phyloP scores from a whole-genome alignment of 805 yeast species.

The Saccharomycopsis sp. region DNA sequence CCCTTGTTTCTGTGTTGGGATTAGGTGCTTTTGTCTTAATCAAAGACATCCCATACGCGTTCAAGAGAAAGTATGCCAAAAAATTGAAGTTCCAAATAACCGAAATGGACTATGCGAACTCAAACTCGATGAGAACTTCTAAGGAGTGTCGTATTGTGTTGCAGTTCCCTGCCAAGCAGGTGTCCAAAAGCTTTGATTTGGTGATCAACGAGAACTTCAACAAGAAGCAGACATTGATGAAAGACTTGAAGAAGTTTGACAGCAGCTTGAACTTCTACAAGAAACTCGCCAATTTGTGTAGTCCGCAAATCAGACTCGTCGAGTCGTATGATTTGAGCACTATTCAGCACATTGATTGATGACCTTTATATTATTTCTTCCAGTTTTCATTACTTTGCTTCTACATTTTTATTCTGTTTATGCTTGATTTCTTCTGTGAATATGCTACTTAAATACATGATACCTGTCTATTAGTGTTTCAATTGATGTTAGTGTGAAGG shows the following conservation, averaged over 20 bases:
- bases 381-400: too few species aligned
- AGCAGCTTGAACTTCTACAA: slow-evolving; percentile 50
- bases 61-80: slow-evolving; percentile 73
- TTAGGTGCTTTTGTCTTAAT: slow-evolving; percentile 57
- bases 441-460: too few species aligned
- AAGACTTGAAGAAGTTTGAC: slow-evolving; percentile 49
- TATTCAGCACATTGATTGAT: background rate
- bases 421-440: too few species aligned
- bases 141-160: slow-evolving; percentile 79
- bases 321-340: slow-evolving; percentile 25
- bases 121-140: slow-evolving; percentile 70
- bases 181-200: slow-evolving; percentile 61
- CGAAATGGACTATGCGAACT: slow-evolving; percentile 68
- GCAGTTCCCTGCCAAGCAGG: slow-evolving; percentile 75
- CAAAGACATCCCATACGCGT: slow-evolving; percentile 81
- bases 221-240: slow-evolving; percentile 50
- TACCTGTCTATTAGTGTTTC: too few species aligned
- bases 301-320: slow-evolving; percentile 37
- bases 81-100: slow-evolving; percentile 60
- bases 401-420: too few species aligned
- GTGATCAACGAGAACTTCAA: slow-evolving; percentile 53
- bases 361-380: too few species aligned
- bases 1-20: slow-evolving; percentile 43
- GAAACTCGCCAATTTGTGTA: slow-evolving; percentile 39
- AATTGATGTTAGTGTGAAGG: too few species aligned